Conservation (phyloP, 306 rosid species). For the Rosa rugosa region DNA sequence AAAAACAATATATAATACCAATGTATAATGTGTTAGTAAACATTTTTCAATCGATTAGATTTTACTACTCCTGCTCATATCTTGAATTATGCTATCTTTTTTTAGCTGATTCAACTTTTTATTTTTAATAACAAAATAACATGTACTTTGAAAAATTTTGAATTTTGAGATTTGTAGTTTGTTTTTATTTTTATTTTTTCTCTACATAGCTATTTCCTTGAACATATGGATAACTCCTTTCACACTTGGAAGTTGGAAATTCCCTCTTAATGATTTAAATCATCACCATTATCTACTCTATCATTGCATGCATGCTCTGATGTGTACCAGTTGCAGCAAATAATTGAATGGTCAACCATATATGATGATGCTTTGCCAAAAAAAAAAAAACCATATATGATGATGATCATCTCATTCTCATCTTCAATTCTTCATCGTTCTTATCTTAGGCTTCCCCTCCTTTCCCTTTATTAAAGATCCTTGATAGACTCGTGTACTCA, state of each 20-base stretch:
- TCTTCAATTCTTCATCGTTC: slow-evolving; percentile 27
- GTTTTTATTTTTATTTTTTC: too few species aligned
- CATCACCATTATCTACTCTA: neutral
- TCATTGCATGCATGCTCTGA: neutral
- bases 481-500: slow-evolving; percentile 30
- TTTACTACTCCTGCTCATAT: too few species aligned
- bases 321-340: neutral
- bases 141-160: too few species aligned
- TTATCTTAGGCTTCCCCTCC: slow-evolving; percentile 31
- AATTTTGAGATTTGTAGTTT: too few species aligned
- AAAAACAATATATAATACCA: too few species aligned
- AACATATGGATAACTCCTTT: neutral
- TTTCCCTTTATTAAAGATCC: slow-evolving; percentile 14
- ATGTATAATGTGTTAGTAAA: too few species aligned
- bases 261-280: neutral
- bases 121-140: too few species aligned
- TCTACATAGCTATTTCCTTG: too few species aligned
- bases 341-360: neutral
- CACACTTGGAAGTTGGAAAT: too few species aligned
- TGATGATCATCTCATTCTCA: slow-evolving; percentile 16
- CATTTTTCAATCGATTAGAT: too few species aligned
- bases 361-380: neutral
- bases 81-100: too few species aligned
- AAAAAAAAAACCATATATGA: neutral
- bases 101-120: too few species aligned